A percentile compares a stretch with the other conserved stretches of the same genome.
These are phyloP conservation scores for Paraconiothyrium sp. DNA, from an alignment of 2,329 filamentous ascomycete species.

Conservation along the genomic window DNA sequence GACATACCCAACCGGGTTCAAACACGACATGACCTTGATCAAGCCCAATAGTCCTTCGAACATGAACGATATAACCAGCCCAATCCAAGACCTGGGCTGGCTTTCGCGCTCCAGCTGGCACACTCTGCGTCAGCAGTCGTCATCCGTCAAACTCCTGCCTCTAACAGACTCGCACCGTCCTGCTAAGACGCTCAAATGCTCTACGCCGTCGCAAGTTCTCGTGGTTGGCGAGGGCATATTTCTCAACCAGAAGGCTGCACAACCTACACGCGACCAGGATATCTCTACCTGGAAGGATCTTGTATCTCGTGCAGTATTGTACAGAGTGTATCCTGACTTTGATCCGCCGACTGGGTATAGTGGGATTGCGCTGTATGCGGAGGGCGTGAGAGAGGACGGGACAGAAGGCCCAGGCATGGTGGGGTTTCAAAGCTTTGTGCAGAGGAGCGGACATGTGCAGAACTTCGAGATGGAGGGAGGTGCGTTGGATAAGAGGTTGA, in stretches of 20 bases:
- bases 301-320: slow-evolving; percentile 29
- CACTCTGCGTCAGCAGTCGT: slow-evolving; percentile 24
- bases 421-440: slow-evolving; percentile 35
- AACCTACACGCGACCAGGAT: not conserved
- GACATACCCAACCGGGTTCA: slow-evolving; percentile 30
- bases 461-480: slow-evolving; percentile 31
- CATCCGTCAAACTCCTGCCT: slow-evolving; percentile 25
- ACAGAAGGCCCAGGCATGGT: slow-evolving; percentile 27
- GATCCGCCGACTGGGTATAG: slow-evolving; percentile 33
- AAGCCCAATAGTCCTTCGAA: slow-evolving; percentile 18
- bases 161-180: slow-evolving; percentile 19
- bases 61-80: slow-evolving; percentile 19
- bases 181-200: slow-evolving; percentile 26
- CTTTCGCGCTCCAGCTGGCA: slow-evolving; percentile 22
- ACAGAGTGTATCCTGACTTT: slow-evolving; percentile 31
- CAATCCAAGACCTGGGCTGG: slow-evolving; percentile 28
- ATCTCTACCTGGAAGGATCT: slow-evolving; percentile 22
- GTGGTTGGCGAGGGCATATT: slow-evolving; percentile 34
- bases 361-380: slow-evolving; percentile 30
- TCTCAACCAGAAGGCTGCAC: slow-evolving; percentile 21
- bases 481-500: slow-evolving; percentile 25
- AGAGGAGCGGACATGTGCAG: slow-evolving; percentile 26
- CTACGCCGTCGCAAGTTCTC: slow-evolving; percentile 22
- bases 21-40: slow-evolving; percentile 29
- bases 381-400: slow-evolving; percentile 29